Base-by-base conservation (phyloP, 148 eudicot species). In the Camellia granthamiana region DNA sequence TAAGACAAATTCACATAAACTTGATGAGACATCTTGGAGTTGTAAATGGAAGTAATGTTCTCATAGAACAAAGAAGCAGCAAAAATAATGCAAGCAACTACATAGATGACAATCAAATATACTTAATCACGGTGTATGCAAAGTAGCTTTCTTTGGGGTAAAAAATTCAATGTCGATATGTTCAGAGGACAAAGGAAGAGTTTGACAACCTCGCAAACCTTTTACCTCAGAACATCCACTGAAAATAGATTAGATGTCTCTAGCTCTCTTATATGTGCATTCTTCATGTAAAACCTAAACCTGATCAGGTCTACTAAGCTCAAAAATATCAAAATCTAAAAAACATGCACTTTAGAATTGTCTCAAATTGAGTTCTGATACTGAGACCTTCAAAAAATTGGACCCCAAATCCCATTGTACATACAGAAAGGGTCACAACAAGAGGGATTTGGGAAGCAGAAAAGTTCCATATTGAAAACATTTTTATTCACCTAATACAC, bases 331-430 rank as follows among this genome's bases (percentile, higher is more conserved):
- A 42, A 60, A 75, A 38, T 12, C 23, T 44, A 3, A 38, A 61
- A 76, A 41, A 76, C 38, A 44, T 44, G 38, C 38, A 19, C 42
- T 42, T 42, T 13, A 51, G 41, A 62, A 77, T 63, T 47, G 0
- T 4, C 42, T 23, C 58, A 46, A 64, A 46, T 49, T 46, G 70
- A 63, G 41, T 77, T 63, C n/a, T 51, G 18, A 63, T 6, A 1
- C 44, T 23, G 78, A 21, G 49, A 65, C 44, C 55, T 49, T 43
- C 59, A 15, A 5, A 76, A 44, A 44, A 46, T 77, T 49, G 51
- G 59, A 46, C 7, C 71, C 49, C 16, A 58, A 63, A 23, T 21
- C 78, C 78, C 78, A 74, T 75, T 52, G 18, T 59, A 63, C 7
- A 44, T 59, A 63, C 7, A 44, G 3, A 76, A 59, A 56, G 69